Percentiles rank a stretch among this genome's conserved stretches.
Conservation (phyloP, 2,329 filamentous ascomycete species). For the Cercospora sojina region DNA sequence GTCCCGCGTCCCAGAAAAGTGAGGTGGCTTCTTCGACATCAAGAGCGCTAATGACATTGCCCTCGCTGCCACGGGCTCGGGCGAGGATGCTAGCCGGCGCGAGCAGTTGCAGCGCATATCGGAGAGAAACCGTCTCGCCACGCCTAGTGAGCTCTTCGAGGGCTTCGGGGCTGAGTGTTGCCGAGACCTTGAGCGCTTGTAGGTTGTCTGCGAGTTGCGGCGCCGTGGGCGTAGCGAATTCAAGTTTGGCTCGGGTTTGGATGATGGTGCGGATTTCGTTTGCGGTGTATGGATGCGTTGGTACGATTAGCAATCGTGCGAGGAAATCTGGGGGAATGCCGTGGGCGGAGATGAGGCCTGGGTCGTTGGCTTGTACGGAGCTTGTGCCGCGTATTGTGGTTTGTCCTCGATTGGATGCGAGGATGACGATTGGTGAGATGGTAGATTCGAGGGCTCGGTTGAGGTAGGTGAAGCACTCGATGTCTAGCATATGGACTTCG, state of each 20-base stretch:
- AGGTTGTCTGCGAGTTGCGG: conserved; percentile 36
- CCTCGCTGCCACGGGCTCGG: conserved; percentile 57
- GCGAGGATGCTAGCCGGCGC: conserved; percentile 89
- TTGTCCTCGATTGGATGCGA: conserved; percentile 94
- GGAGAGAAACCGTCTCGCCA: conserved; percentile 82
- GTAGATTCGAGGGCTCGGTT: conserved; percentile 95
- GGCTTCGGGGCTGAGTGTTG: conserved; percentile 76
- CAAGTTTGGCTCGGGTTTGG: conserved; percentile 64
- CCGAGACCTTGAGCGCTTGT: conserved; percentile 66
- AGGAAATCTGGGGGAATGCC: conserved; percentile 93
- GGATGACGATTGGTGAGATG: conserved; percentile 94
- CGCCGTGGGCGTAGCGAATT: conserved; percentile 39
- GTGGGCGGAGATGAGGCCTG: conserved; percentile 73
- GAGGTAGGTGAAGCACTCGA: conserved; percentile 98
- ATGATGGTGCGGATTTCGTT: conserved; percentile 94
- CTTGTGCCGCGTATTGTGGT: conserved; percentile 80
- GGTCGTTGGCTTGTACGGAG: conserved; percentile 55
- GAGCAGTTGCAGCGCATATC: conserved; percentile 90
- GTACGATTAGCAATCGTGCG: conserved; percentile 90
- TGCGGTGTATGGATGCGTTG: conserved; percentile 82
- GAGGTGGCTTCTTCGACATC: conserved; percentile 56
- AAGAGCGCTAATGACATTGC: conserved; percentile 47
- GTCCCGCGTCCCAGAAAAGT: conserved; percentile 50
- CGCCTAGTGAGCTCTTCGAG: conserved; percentile 84
- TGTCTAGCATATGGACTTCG: conserved; percentile 99